These are phyloP conservation scores for Cercophora scortea DNA, from an alignment of 495 filamentous ascomycete genomes.

Conservation along the genomic window DNA sequence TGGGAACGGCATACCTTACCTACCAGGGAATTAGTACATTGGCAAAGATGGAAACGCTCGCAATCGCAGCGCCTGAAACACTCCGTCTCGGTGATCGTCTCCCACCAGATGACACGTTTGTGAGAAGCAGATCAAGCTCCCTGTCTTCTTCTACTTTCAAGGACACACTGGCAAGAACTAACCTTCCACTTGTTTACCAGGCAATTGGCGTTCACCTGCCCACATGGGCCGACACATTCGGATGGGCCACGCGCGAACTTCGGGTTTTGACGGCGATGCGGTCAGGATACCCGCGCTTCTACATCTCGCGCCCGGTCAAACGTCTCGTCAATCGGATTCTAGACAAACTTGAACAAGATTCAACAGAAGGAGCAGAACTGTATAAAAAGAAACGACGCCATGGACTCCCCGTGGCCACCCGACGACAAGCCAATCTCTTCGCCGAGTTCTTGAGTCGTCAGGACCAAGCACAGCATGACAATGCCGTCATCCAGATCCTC, in stretches of 20 bases:
- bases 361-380: not conserved
- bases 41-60: too few species aligned
- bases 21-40: too few species aligned
- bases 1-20: too few species aligned
- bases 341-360: not conserved
- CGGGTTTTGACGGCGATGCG: slow-evolving; percentile 15
- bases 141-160: too few species aligned
- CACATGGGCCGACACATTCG: slow-evolving; percentile 18
- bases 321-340: not conserved
- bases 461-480: too few species aligned
- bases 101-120: too few species aligned
- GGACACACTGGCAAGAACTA: not conserved
- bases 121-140: too few species aligned
- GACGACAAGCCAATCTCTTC: not conserved
- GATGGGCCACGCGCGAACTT: slow-evolving; percentile 15
- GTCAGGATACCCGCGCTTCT: slow-evolving; percentile 24
- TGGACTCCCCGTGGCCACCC: not conserved
- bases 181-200: slow-evolving; percentile 1
- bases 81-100: too few species aligned
- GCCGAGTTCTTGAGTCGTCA: not conserved
- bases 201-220: slow-evolving; percentile 22
- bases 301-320: slow-evolving; percentile 9
- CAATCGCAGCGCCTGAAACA: too few species aligned
- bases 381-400: not conserved
- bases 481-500: too few species aligned